phyloP scores from a whole-genome alignment of 179 eudicot species.

The Heliamphora pulchella region DNA sequence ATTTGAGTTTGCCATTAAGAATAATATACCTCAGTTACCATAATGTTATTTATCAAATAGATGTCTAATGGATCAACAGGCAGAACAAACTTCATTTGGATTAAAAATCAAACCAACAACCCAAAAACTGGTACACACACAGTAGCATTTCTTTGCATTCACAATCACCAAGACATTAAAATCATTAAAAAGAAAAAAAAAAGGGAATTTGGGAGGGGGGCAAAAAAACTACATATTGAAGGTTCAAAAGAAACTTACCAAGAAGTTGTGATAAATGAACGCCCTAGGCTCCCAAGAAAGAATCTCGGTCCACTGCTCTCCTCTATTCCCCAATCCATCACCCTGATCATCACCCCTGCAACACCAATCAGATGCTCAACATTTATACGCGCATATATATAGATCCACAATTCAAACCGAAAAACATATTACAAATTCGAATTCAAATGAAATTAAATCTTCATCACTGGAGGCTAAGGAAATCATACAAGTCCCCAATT shows the following conservation, averaged over 20 bases:
- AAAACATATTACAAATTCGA: background rate
- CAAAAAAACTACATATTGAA: background rate
- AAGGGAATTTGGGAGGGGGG: too few species aligned
- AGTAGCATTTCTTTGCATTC: background rate
- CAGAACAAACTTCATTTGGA: background rate
- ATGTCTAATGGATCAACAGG: background rate
- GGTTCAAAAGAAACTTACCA: conserved; percentile 42
- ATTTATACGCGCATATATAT: background rate
- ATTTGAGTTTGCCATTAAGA: background rate
- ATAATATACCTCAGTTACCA: background rate
- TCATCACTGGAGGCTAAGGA: conserved; percentile 3
- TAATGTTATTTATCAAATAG: background rate
- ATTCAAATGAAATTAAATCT: background rate
- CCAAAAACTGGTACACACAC: background rate
- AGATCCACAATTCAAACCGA: background rate
- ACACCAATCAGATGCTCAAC: too few species aligned
- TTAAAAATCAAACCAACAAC: background rate
- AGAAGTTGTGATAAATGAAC: conserved; percentile 67
- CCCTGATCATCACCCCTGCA: conserved; percentile 39
- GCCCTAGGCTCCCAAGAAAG: conserved; percentile 95
- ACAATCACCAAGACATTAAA: background rate
- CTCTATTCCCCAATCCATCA: conserved; percentile 40
- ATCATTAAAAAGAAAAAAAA: background rate
- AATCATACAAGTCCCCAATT: conserved; percentile 33
- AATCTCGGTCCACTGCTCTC: conserved; percentile 80